Conservation (phyloP, 106 monocot species). For the Allium fistulosum region DNA sequence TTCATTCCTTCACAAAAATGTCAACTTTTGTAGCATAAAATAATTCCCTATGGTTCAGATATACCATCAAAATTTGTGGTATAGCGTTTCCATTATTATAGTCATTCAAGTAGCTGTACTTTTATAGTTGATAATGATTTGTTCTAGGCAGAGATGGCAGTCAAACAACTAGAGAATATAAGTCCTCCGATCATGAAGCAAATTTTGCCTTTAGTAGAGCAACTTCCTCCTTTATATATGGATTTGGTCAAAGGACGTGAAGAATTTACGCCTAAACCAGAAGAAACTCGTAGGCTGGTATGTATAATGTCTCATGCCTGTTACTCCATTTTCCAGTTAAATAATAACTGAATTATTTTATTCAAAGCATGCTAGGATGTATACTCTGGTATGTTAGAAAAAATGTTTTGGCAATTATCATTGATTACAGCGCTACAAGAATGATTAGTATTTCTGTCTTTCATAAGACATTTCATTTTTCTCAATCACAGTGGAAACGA, state of each 20-base stretch:
- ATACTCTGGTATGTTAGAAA: background rate
- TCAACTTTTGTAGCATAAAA: no score
- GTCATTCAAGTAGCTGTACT: no score
- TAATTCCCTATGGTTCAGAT: no score
- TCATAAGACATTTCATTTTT: no score
- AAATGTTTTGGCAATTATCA: no score
- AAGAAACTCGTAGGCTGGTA: constrained; percentile 89
- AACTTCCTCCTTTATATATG: constrained; percentile 90
- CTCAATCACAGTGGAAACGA: no score
- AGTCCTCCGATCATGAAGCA: constrained; percentile 90
- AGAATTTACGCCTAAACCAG: constrained; percentile 95
- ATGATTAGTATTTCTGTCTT: no score
- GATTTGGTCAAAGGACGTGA: constrained; percentile 89
- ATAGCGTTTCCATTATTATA: no score
- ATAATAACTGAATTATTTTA: background rate
- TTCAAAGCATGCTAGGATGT: background rate
- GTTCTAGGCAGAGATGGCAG: constrained; percentile 80
- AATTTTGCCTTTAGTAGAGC: constrained; percentile 82
- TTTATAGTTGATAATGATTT: constrained; percentile 1
- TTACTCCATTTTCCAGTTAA: background rate
- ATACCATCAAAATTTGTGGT: no score
- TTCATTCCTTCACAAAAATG: no score
- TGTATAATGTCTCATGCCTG: background rate
- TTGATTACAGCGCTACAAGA: no score
- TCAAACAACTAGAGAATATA: constrained; percentile 80